A percentile compares a stretch with the other conserved stretches of the same genome.
These are phyloP conservation scores for Dictyostelium capitatum DNA, from an alignment of 78 protist genomes.

Conservation along the genomic window DNA sequence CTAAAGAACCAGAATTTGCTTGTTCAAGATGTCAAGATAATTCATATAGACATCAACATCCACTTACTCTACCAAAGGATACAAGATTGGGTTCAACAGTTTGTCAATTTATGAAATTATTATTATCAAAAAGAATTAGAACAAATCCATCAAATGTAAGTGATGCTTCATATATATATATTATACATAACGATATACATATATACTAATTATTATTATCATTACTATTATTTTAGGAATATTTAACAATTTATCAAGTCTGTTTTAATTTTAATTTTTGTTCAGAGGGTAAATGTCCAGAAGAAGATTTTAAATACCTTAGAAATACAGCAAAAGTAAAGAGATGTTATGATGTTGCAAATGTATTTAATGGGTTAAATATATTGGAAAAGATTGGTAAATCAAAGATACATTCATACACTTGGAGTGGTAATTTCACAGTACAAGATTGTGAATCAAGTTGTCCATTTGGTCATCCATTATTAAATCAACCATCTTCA, in stretches of 20 bases:
- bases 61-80: background rate
- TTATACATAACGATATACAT: too few species aligned
- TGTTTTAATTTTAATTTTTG: conserved; percentile 14
- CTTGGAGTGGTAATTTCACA: conserved; percentile 2
- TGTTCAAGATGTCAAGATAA: conserved; percentile 1
- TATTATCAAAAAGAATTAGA: conserved; percentile 22
- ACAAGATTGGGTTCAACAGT: background rate
- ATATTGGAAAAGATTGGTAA: conserved; percentile 1
- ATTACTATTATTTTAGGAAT: background rate
- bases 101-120: conserved; percentile 9
- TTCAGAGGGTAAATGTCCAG: conserved; percentile 10
- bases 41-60: background rate
- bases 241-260: background rate
- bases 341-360: conserved; percentile 19
- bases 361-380: conserved; percentile 5
- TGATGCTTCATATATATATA: background rate
- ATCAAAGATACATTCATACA: background rate
- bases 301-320: background rate
- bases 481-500: background rate
- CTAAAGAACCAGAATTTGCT: background rate
- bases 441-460: background rate
- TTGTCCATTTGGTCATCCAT: conserved; percentile 9
- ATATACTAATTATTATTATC: too few species aligned
- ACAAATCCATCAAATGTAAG: conserved; percentile 2
- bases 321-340: conserved; percentile 1